Percentiles rank a stretch among this genome's conserved stretches.
These are phyloP conservation scores for Kazachstania taianensis DNA, from an alignment of 805 yeast genomes.

Conservation along the genomic window DNA sequence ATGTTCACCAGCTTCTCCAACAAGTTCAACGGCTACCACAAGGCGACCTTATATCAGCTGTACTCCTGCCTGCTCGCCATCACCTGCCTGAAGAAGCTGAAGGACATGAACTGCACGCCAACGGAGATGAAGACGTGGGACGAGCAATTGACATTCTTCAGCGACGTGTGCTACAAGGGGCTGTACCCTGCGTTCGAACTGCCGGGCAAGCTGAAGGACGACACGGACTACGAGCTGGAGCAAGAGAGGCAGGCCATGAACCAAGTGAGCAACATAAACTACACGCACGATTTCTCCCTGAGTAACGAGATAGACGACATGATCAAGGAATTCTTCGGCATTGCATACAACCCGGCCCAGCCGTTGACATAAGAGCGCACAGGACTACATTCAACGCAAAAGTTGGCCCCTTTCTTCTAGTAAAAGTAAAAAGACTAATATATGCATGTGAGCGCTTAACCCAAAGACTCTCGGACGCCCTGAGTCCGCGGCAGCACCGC, in stretches of 20 bases:
- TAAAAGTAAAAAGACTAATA: too few relatives aligned
- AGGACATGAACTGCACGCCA: background rate
- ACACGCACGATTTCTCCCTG: constrained; percentile 28
- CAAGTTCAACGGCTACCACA: constrained; percentile 18
- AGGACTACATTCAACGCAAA: too few relatives aligned
- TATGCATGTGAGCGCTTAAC: too few relatives aligned
- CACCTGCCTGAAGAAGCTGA: constrained; percentile 20
- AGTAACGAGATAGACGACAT: constrained; percentile 30
- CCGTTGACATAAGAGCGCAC: constrained; percentile 5
- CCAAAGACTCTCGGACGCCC: too few relatives aligned
- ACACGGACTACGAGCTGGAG: constrained; percentile 17
- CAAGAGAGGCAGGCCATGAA: constrained; percentile 19
- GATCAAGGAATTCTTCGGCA: constrained; percentile 27
- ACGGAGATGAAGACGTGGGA: constrained; percentile 7
- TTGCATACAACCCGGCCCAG: constrained; percentile 11
- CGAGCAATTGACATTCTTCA: constrained; percentile 18
- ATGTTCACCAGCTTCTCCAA: constrained; percentile 21
- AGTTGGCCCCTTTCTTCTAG: too few relatives aligned
- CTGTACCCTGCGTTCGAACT: constrained; percentile 20
- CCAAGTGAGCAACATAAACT: constrained; percentile 21
- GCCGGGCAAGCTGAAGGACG: constrained; percentile 18
- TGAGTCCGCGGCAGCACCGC: too few relatives aligned
- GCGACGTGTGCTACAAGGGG: constrained; percentile 16
- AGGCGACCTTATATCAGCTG: constrained; percentile 25
- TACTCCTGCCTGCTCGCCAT: constrained; percentile 27